phyloP scores from a whole-genome alignment of 2,329 filamentous ascomycete genomes.

The Colletotrichum sp. region DNA sequence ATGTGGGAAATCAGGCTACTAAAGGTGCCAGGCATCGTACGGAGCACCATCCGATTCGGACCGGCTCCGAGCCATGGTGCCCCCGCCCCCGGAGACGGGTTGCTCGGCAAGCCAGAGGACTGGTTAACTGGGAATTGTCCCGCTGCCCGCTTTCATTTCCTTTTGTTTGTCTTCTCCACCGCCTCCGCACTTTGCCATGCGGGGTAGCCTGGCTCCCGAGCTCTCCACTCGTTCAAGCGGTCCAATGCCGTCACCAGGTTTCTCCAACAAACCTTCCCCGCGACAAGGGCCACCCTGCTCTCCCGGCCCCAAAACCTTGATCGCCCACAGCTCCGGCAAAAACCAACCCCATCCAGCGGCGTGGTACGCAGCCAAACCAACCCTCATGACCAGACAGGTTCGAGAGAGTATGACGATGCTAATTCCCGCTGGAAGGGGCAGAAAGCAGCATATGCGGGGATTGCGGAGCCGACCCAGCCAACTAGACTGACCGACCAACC shows the following conservation, averaged over 20 bases:
- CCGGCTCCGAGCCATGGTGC: background rate
- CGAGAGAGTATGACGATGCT: constrained; percentile 3
- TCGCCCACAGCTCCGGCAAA: constrained; percentile 5
- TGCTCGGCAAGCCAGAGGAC: background rate
- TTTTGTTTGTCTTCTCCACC: background rate
- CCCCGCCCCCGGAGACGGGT: background rate
- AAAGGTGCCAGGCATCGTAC: background rate
- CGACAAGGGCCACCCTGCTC: background rate
- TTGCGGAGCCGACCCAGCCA: constrained; percentile 13
- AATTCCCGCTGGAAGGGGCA: background rate
- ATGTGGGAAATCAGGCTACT: background rate
- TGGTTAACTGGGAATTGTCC: background rate
- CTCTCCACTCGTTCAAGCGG: constrained; percentile 18
- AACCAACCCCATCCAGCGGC: background rate
- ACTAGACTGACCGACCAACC: background rate
- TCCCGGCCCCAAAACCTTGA: background rate
- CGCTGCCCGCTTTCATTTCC: background rate
- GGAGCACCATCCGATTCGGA: background rate
- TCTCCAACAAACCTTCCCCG: background rate
- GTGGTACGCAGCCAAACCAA: background rate
- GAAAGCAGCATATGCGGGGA: constrained; percentile 3
- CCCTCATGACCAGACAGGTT: background rate
- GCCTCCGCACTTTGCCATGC: constrained; percentile 4
- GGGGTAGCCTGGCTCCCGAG: background rate
- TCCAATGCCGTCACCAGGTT: constrained; percentile 11